phyloP scores from a whole-genome alignment of 495 filamentous ascomycete species.

The Talaromyces thailandensis region DNA sequence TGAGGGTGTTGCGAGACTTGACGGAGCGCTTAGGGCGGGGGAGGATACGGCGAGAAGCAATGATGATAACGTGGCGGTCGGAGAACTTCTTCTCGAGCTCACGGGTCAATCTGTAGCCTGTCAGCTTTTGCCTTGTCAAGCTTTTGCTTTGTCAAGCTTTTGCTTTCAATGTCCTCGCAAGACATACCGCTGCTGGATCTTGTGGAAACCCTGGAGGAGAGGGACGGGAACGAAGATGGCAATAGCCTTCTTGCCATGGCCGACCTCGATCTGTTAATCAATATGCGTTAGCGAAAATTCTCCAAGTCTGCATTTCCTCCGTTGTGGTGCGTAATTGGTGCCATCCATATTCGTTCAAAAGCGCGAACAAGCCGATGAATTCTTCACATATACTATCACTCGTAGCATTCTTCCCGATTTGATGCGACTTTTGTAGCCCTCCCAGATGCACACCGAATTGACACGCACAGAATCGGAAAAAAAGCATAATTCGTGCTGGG shows the following conservation, averaged over 20 bases:
- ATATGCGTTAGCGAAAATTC: constrained; percentile 2
- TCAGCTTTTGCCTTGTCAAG: constrained; percentile 7
- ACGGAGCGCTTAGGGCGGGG: constrained; percentile 93
- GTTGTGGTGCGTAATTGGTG: neutral
- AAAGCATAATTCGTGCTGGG: neutral
- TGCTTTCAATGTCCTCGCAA: neutral
- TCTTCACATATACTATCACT: neutral
- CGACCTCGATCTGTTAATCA: constrained; percentile 81
- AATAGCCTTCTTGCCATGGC: constrained; percentile 99
- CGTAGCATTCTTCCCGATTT: constrained; percentile 8
- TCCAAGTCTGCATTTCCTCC: neutral
- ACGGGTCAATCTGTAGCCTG: constrained; percentile 71
- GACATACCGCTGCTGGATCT: constrained; percentile 95
- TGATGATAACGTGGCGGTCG: constrained; percentile 98
- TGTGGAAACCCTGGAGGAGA: constrained; percentile 90
- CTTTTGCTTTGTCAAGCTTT: constrained; percentile 4
- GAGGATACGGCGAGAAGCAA: constrained; percentile 96
- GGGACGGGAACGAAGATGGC: constrained; percentile 99
- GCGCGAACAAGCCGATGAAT: neutral
- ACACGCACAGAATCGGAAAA: constrained; percentile 9
- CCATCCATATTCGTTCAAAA: neutral
- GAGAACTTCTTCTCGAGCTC: constrained; percentile 99
- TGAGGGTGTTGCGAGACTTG: constrained; percentile 86
- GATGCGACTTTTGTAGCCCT: constrained; percentile 9
- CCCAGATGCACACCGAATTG: neutral